These are phyloP conservation scores for Microglena sp. DNA, from an alignment of 139 green algal genomes.

Conservation along the genomic window DNA sequence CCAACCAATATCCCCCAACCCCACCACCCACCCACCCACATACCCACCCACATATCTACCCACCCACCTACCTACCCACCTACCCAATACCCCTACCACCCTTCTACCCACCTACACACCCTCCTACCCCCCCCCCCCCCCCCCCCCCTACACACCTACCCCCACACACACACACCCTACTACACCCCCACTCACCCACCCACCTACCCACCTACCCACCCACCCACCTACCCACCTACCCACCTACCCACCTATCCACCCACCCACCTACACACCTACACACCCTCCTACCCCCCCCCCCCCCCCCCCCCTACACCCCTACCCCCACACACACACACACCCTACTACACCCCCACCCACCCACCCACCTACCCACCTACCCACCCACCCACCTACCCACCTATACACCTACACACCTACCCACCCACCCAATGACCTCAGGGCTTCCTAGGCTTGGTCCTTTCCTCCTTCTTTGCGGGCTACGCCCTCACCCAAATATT, in stretches of 20 bases:
- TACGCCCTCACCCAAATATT: constrained; percentile 57
- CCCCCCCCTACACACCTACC: too few relatives aligned
- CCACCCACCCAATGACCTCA: constrained; percentile 6
- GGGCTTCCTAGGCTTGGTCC: constrained; percentile 46
- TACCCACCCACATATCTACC: not conserved
- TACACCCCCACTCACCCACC: too few relatives aligned
- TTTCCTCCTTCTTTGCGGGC: constrained; percentile 66
- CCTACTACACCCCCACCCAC: not conserved
- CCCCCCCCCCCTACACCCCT: not conserved
- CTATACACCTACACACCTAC: not conserved
- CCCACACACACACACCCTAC: too few relatives aligned
- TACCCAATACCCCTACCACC: too few relatives aligned
- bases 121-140: too few relatives aligned
- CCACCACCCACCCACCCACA: not conserved
- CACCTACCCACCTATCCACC: too few relatives aligned
- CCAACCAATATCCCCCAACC: not conserved
- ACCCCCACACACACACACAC: not conserved
- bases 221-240: too few relatives aligned
- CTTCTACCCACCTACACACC: not conserved
- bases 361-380: not conserved
- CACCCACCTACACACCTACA: not conserved
- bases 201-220: too few relatives aligned
- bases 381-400: not conserved
- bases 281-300: not conserved
- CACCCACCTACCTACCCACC: not conserved